Evolutionary conservation across 306 rosid species (phyloP).

Genomic region (Senna tora): DNA sequence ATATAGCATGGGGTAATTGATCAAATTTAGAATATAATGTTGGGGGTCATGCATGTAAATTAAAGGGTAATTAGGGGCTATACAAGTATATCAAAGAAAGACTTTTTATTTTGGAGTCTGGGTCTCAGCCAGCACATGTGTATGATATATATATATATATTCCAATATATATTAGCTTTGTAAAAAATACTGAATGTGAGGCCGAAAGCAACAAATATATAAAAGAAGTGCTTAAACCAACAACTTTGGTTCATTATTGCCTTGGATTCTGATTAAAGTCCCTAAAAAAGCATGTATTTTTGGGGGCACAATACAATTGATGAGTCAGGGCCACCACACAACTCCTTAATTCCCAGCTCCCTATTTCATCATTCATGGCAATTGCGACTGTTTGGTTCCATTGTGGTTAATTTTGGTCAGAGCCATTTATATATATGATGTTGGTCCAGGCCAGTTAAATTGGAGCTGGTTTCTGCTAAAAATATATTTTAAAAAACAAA

Average conservation of each 20-base stretch:
- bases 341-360: background rate
- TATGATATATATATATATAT: background rate
- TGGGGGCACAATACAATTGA: conserved; percentile 21
- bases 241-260: conserved; percentile 9
- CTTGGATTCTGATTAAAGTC: conserved; percentile 41
- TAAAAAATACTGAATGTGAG: conserved; percentile 16
- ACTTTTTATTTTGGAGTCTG: conserved; percentile 1
- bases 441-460: background rate
- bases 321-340: conserved; percentile 39
- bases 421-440: background rate
- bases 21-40: conserved; percentile 9
- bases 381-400: conserved; percentile 3
- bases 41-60: conserved; percentile 38
- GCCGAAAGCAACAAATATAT: conserved; percentile 2
- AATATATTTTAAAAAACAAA: background rate
- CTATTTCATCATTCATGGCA: conserved; percentile 9
- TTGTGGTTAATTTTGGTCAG: background rate
- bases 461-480: conserved; percentile 20
- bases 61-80: background rate
- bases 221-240: conserved; percentile 27
- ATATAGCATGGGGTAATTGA: too few species aligned
- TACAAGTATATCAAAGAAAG: background rate
- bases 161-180: background rate
- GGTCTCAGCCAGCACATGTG: background rate
- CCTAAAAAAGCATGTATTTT: conserved; percentile 25